Base-by-base conservation (phyloP, 73 alveolate species). In the Paramecium bursaria region DNA sequence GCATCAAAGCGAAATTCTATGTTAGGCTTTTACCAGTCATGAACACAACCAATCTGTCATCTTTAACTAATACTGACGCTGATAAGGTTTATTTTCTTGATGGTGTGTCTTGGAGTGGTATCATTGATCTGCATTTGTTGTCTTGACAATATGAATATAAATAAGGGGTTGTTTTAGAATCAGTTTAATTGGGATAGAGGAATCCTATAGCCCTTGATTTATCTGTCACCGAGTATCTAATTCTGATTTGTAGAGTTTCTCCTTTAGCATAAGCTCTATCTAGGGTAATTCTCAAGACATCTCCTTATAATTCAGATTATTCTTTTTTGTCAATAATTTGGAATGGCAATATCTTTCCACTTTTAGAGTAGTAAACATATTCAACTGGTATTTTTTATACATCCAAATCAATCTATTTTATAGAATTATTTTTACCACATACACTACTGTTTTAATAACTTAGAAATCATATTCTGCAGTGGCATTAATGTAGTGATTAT, bases 51-150 rank as follows among this genome's bases (percentile, higher is more conserved):
- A 49, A 86, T n/a, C 79, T 50, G 2, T 76, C 48, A 10, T 73
- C 67, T 0, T 85, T 76, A 0, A 86, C 92, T 13, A 75, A 53
- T 17, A 86, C 87, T 3, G n/a, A 13, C 21, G 95, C 94, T 14
- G 91, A 48, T 61, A 94, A 91, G 13, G 96, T 79, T 30, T 92
- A 21, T 86, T 96, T 96, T 3, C 95, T 90, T 13, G 96, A 74
- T 2, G 99, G 99, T 0, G 99, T 95, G 75, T 97, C 99, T 87
- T 96, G 96, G 60, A 94, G 87, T 3, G 99, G 99, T 26, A 95
- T 90, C 23, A 97, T 50, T 10, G 96, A 86, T 55, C 99, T 75
- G 48, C 98, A 96, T 44, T 80, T 92, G 46, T 93, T 97, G 48
- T 97, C 92, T 76, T 92, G 96, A 74, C 98, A 93, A 73, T 94